phyloP scores from a whole-genome alignment of 306 rosid species.

The Delonix regia region DNA sequence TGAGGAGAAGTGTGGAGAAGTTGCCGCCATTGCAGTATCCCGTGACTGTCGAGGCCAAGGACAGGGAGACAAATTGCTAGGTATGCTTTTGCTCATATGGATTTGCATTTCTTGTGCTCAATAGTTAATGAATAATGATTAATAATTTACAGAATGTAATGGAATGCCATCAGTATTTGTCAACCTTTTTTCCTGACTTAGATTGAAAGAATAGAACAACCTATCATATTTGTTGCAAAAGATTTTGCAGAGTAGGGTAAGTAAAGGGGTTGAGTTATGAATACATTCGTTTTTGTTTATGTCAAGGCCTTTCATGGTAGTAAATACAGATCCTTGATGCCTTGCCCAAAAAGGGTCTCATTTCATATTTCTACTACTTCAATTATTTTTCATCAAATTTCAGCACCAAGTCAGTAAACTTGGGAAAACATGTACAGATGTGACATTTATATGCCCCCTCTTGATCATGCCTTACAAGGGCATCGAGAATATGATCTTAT shows the following conservation, averaged over 20 bases:
- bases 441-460: not conserved
- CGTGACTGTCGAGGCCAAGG: constrained; percentile 96
- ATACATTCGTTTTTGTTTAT: not conserved
- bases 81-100: constrained; percentile 51
- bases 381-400: not conserved
- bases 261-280: constrained; percentile 10
- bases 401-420: not conserved
- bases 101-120: constrained; percentile 22
- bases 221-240: not conserved
- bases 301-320: constrained; percentile 11
- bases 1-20: constrained; percentile 88
- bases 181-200: not conserved
- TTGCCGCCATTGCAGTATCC: constrained; percentile 95
- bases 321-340: not conserved
- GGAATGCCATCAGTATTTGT: not conserved
- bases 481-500: not conserved
- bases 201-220: not conserved
- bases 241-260: constrained; percentile 1
- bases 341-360: not conserved
- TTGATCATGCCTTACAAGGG: not conserved
- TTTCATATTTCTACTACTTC: not conserved
- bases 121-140: constrained; percentile 18
- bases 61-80: constrained; percentile 96
- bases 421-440: constrained; percentile 9
- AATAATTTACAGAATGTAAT: not conserved